phyloP scores from a whole-genome alignment of 768 basidiomycete species.

The Wakefieldia striispora region DNA sequence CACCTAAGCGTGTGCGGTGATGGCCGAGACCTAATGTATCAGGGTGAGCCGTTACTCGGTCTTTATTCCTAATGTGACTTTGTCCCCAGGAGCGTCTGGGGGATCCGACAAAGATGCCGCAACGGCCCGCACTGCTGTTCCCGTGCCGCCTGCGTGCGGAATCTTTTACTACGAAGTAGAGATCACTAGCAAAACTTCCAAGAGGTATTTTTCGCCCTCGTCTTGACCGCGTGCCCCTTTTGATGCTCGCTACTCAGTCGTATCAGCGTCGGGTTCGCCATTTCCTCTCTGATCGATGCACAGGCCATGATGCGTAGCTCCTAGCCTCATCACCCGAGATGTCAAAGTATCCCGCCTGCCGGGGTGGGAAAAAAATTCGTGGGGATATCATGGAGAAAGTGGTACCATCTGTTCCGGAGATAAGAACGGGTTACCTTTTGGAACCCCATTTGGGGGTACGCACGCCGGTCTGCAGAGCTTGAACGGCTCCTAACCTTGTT shows the following conservation, averaged over 20 bases:
- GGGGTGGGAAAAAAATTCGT: conserved; percentile 82
- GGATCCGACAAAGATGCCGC: conserved; percentile 81
- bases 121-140: conserved; percentile 70
- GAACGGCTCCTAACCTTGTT: conserved; percentile 4
- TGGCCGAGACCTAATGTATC: conserved; percentile 71
- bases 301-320: conserved; percentile 11
- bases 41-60: conserved; percentile 44
- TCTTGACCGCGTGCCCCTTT: conserved; percentile 6
- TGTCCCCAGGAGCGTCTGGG: conserved; percentile 44
- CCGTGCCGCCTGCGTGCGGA: conserved; percentile 83
- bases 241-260: conserved; percentile 44
- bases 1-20: conserved; percentile 62
- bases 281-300: neutral
- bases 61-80: conserved; percentile 3
- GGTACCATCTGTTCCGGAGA: conserved; percentile 76
- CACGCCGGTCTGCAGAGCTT: conserved; percentile 7
- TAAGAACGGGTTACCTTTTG: conserved; percentile 69
- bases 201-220: conserved; percentile 55
- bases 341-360: conserved; percentile 75
- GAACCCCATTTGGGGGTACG: conserved; percentile 79
- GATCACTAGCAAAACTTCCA: conserved; percentile 73
- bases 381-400: conserved; percentile 94
- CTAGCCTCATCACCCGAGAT: conserved; percentile 64
- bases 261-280: conserved; percentile 74
- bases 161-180: conserved; percentile 95